Percentiles rank a stretch among this genome's conserved stretches.
Evolutionary conservation across 2,329 filamentous ascomycete species (phyloP).

Genomic region (Calonectria pseudoturangicola): DNA sequence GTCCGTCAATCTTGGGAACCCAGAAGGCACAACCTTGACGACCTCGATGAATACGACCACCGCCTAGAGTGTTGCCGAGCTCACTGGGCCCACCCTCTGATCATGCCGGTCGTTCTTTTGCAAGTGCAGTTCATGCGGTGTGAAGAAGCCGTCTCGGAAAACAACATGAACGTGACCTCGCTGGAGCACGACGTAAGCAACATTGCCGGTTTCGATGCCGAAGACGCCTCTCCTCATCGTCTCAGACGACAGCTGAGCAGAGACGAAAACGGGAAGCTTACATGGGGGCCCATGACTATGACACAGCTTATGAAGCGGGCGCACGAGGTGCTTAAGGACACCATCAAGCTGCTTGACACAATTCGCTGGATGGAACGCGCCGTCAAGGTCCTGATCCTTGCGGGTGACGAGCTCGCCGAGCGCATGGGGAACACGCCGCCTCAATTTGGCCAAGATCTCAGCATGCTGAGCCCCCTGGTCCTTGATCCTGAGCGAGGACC

Average conservation of each 20-base stretch:
- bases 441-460: slow-evolving; percentile 50
- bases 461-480: slow-evolving; percentile 53
- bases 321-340: slow-evolving; percentile 66
- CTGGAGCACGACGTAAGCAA: slow-evolving; percentile 66
- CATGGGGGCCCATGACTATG: slow-evolving; percentile 65
- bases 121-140: slow-evolving; percentile 68
- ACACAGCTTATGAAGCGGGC: slow-evolving; percentile 69
- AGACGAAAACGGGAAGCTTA: slow-evolving; percentile 50
- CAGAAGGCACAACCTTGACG: slow-evolving; percentile 63
- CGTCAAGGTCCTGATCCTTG: slow-evolving; percentile 64
- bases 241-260: slow-evolving; percentile 50
- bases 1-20: slow-evolving; percentile 67
- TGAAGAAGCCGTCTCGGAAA: slow-evolving; percentile 66
- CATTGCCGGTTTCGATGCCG: slow-evolving; percentile 63
- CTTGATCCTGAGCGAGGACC: slow-evolving; percentile 49
- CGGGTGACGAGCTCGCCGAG: slow-evolving; percentile 65
- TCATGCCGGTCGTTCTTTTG: slow-evolving; percentile 66
- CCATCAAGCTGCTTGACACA: slow-evolving; percentile 67
- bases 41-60: slow-evolving; percentile 67
- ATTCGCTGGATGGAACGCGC: slow-evolving; percentile 69
- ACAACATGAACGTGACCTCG: slow-evolving; percentile 63
- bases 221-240: slow-evolving; percentile 53
- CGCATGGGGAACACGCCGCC: slow-evolving; percentile 49
- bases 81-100: slow-evolving; percentile 68
- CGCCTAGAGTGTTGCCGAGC: slow-evolving; percentile 65